A percentile compares a stretch with the other conserved stretches of the same genome.
Evolutionary conservation across 2,329 filamentous ascomycete genomes (phyloP).

Genomic region (Keithomyces neogunnii): DNA sequence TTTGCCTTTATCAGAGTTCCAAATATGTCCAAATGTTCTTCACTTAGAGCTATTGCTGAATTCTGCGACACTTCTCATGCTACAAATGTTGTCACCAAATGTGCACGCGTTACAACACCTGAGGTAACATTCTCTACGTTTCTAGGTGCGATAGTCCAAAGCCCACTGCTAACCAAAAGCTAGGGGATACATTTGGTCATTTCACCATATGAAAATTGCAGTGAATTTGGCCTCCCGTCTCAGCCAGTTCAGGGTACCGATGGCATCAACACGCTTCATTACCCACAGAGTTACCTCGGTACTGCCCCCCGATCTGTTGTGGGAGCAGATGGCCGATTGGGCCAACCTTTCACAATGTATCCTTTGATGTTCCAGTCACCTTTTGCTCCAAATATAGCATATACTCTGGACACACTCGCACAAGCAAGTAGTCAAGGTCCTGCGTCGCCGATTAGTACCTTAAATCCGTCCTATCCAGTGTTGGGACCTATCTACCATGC

Average conservation of each 20-base stretch:
- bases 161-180: neutral
- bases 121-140: constrained; percentile 14
- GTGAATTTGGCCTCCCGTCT: constrained; percentile 7
- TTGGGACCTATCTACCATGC: constrained; percentile 21
- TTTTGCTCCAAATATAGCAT: constrained; percentile 18
- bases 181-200: constrained; percentile 18
- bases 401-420: constrained; percentile 19
- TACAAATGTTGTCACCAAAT: constrained; percentile 28
- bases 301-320: constrained; percentile 6
- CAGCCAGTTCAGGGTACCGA: constrained; percentile 7
- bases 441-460: constrained; percentile 17
- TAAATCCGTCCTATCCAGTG: constrained; percentile 22
- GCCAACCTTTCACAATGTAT: constrained; percentile 20
- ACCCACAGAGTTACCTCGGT: constrained; percentile 5
- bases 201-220: constrained; percentile 8
- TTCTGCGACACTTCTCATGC: constrained; percentile 42
- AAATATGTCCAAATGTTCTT: constrained; percentile 30
- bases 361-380: constrained; percentile 25
- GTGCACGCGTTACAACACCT: constrained; percentile 14
- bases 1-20: constrained; percentile 40
- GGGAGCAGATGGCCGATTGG: constrained; percentile 12
- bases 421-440: constrained; percentile 9
- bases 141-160: neutral
- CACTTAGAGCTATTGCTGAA: constrained; percentile 42
- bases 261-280: constrained; percentile 1